Base-by-base conservation (phyloP, 257 asterid species). In the Solanum corneliomulleri region DNA sequence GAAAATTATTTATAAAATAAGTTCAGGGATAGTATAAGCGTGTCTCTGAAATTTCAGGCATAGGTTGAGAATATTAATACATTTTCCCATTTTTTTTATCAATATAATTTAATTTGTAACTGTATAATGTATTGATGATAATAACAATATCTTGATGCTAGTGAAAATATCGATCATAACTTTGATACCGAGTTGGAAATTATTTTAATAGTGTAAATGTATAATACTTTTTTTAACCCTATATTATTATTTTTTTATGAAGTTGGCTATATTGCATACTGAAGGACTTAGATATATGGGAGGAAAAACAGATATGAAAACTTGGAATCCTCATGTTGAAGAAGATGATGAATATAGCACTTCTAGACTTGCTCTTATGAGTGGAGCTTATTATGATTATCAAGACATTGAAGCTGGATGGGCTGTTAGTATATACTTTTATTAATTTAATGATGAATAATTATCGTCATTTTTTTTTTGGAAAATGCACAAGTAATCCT, bases 371-470 rank as follows among this genome's bases (percentile, higher is more conserved):
- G 89, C 96, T 72, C 90, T 95, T 52, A 85, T 82, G 62, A 92
- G 74, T 29, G 98, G 98, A 47, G 86, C 93, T 85, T 37, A 14
- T 3, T 5, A 81, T 25, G 70, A 89, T 58, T 94, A 80, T 74
- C 94, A 93, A 81, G 88, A 87, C 11, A 85, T 93, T 33, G 93
- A 94, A 89, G 62, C 96, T 16, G 98, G 98, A 72, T 94, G 97
- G 98, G 92, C 93, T 3, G 98, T 94, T 47, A 93, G 95, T 89
- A 83, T 11, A 56, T 10, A 21, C 15, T 37, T 25, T 11, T 2
- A 74, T 18, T 13, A 20, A 20, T 56, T 56, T 56, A 20, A 20
- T 56, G 20, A 56, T 56, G 1, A 56, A 20, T 20, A 20, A 56
- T 20, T 18, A 56, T 5, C 20, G 11, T 56, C 4, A 20, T 20